Evolutionary conservation across 805 yeast species (phyloP).

Genomic region (Cyberlindnera lachancei): DNA sequence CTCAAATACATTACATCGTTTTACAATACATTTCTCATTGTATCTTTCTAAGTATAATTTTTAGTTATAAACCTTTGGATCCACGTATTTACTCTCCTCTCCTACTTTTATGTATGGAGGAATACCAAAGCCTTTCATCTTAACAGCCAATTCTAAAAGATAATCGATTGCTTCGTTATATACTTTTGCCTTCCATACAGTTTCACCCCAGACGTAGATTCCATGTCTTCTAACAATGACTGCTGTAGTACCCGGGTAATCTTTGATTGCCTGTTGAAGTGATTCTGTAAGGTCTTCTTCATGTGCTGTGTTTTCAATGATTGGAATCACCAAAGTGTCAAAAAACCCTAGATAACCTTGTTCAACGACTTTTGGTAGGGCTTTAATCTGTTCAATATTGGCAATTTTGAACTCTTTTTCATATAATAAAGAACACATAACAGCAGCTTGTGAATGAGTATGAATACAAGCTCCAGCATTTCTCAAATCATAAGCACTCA

Average conservation of each 20-base stretch:
- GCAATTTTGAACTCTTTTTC: constrained; percentile 67
- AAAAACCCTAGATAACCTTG: constrained; percentile 60
- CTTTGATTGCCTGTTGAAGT: constrained; percentile 53
- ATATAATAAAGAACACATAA: constrained; percentile 65
- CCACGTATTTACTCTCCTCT: constrained; percentile 24
- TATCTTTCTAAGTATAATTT: too few relatives aligned
- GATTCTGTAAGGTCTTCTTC: constrained; percentile 76
- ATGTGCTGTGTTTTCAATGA: constrained; percentile 82
- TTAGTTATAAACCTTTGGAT: constrained; percentile 18
- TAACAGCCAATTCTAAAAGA: constrained; percentile 73
- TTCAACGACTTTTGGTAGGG: constrained; percentile 50
- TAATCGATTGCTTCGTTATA: constrained; percentile 92
- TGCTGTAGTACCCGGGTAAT: constrained; percentile 75
- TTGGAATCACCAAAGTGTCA: constrained; percentile 78
- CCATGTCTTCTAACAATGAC: constrained; percentile 92
- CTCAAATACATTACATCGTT: not conserved
- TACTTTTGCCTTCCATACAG: constrained; percentile 86
- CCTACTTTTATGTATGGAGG: constrained; percentile 36
- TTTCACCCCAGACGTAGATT: constrained; percentile 93
- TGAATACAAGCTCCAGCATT: constrained; percentile 90
- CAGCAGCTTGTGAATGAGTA: constrained; percentile 89
- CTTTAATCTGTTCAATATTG: constrained; percentile 88
- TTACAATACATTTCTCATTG: not conserved
- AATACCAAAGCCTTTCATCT: constrained; percentile 68
- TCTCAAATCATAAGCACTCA: constrained; percentile 57